Percentiles rank a stretch among this genome's conserved stretches.
These are phyloP conservation scores for Elaeagnus macrophylla DNA, from an alignment of 306 rosid genomes.

Conservation along the genomic window DNA sequence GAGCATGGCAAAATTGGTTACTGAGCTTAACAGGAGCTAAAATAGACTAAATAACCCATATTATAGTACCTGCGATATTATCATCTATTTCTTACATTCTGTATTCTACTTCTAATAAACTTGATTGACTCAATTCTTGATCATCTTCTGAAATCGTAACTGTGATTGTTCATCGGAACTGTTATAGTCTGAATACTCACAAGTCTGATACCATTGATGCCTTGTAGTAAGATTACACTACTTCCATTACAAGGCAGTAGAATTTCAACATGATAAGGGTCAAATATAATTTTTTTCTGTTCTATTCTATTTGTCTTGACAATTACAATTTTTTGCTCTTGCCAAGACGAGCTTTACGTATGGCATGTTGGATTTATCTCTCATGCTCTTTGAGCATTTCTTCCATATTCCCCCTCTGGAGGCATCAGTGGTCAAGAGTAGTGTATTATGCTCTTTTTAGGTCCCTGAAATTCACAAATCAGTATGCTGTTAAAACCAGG, in stretches of 20 bases:
- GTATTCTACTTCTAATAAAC: too few relatives aligned
- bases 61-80: too few relatives aligned
- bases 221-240: neutral
- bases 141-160: too few relatives aligned
- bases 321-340: conserved; percentile 31
- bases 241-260: conserved; percentile 2
- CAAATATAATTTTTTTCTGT: neutral
- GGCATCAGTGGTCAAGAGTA: conserved; percentile 86
- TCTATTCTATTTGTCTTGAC: conserved; percentile 5
- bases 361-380: conserved; percentile 79
- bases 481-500: too few relatives aligned
- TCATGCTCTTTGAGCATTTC: conserved; percentile 92
- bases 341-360: conserved; percentile 56
- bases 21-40: too few relatives aligned
- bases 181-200: too few relatives aligned
- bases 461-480: conserved; percentile 34
- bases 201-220: conserved; percentile 9
- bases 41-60: too few relatives aligned
- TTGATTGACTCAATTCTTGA: too few relatives aligned
- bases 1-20: too few relatives aligned
- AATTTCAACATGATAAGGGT: conserved; percentile 1
- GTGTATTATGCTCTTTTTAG: conserved; percentile 71
- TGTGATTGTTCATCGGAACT: too few relatives aligned
- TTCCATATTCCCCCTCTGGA: conserved; percentile 61
- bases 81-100: too few relatives aligned